These are phyloP conservation scores for Corrigiola litoralis DNA, from an alignment of 179 eudicot species.

Conservation along the genomic window DNA sequence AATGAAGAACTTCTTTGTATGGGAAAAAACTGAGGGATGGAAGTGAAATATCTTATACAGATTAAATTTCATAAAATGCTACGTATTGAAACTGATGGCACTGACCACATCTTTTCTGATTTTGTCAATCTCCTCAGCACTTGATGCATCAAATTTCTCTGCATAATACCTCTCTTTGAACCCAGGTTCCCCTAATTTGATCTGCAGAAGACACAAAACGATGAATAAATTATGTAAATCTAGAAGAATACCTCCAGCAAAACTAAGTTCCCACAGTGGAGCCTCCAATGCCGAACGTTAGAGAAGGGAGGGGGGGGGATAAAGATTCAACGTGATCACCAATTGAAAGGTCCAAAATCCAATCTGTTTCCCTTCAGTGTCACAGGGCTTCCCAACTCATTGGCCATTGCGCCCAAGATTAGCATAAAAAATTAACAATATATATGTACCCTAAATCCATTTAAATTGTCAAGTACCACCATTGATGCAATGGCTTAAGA, in stretches of 20 bases:
- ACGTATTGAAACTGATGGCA: constrained; percentile 16
- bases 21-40: background rate
- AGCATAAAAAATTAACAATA: too few species aligned
- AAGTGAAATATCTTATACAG: background rate
- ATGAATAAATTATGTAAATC: background rate
- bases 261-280: background rate
- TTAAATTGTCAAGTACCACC: too few species aligned
- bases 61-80: background rate
- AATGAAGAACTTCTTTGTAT: background rate
- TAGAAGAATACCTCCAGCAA: background rate
- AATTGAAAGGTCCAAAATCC: too few species aligned
- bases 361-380: too few species aligned
- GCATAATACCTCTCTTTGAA: constrained; percentile 86
- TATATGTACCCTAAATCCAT: too few species aligned
- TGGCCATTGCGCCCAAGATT: too few species aligned
- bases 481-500: background rate
- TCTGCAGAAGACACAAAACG: constrained; percentile 39
- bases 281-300: too few species aligned
- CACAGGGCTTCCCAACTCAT: too few species aligned
- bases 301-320: too few species aligned
- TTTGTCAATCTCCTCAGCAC: constrained; percentile 54
- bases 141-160: constrained; percentile 73
- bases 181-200: constrained; percentile 94
- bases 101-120: constrained; percentile 61
- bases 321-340: too few species aligned